Percentiles rank a stretch among this genome's conserved stretches.
phyloP scores from a whole-genome alignment of 2,329 filamentous ascomycete genomes.

The Didymella arachidicola region DNA sequence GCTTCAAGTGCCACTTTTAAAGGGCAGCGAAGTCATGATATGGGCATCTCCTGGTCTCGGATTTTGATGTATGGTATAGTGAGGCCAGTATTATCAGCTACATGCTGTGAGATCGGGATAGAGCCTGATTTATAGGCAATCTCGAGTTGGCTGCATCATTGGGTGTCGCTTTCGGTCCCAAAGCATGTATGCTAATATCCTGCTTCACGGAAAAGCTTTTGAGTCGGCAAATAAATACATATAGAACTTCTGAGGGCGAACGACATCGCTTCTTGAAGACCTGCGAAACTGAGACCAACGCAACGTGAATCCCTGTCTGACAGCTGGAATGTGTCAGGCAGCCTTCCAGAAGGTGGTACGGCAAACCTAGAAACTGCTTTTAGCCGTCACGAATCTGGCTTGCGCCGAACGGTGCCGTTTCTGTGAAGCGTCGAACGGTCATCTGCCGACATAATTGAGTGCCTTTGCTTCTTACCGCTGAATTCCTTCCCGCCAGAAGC shows the following conservation, averaged over 20 bases:
- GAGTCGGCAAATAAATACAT: not conserved
- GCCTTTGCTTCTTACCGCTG: constrained; percentile 9
- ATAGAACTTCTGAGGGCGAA: not conserved
- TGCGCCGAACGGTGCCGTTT: constrained; percentile 12
- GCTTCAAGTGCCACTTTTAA: not conserved
- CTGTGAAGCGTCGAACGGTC: constrained; percentile 8
- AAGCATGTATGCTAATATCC: not conserved
- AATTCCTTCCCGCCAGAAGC: not conserved
- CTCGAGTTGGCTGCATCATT: too few species aligned
- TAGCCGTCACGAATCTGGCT: constrained; percentile 4
- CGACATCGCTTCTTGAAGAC: not conserved
- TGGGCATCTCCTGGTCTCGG: not conserved
- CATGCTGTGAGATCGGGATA: not conserved
- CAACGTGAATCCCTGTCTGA: not conserved
- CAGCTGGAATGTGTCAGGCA: not conserved
- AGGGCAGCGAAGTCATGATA: not conserved
- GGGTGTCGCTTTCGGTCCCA: too few species aligned
- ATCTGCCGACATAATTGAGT: constrained; percentile 1
- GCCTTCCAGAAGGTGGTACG: constrained; percentile 17
- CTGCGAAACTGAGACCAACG: not conserved
- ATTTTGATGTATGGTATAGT: not conserved
- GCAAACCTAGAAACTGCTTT: not conserved
- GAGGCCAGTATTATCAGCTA: not conserved
- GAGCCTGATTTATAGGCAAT: not conserved
- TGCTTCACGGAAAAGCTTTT: not conserved